These are phyloP conservation scores for Calocybe gambosa DNA, from an alignment of 1,284 basidiomycete genomes.

Conservation along the genomic window DNA sequence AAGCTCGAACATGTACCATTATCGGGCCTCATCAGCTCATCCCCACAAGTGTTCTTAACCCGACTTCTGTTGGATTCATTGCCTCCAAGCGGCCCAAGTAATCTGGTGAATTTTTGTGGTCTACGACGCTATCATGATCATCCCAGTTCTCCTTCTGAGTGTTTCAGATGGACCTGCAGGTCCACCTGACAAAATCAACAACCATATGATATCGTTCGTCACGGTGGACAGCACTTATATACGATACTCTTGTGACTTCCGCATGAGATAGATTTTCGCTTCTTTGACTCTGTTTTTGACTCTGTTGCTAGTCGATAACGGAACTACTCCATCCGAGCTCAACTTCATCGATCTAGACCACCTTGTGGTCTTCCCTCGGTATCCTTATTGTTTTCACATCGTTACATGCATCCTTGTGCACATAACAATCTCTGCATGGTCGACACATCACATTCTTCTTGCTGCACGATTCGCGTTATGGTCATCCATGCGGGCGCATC, in stretches of 20 bases:
- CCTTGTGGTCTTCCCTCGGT: neutral
- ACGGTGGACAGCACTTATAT: neutral
- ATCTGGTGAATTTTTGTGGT: neutral
- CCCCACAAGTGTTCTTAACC: neutral
- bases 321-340: neutral
- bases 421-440: neutral
- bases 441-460: neutral
- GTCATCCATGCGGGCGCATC: neutral
- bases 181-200: neutral
- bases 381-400: neutral
- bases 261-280: neutral
- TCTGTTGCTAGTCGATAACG: neutral
- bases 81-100: too few species aligned
- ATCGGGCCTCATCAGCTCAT: neutral
- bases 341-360: neutral
- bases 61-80: too few species aligned
- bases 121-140: neutral
- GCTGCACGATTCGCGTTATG: neutral
- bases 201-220: neutral
- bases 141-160: too few species aligned
- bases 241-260: neutral
- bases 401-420: neutral
- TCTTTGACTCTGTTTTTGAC: neutral
- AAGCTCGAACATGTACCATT: neutral
- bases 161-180: too few species aligned